Evolutionary conservation across 2,329 filamentous ascomycete genomes (phyloP).

Genomic region (Cordyceps cicadae): DNA sequence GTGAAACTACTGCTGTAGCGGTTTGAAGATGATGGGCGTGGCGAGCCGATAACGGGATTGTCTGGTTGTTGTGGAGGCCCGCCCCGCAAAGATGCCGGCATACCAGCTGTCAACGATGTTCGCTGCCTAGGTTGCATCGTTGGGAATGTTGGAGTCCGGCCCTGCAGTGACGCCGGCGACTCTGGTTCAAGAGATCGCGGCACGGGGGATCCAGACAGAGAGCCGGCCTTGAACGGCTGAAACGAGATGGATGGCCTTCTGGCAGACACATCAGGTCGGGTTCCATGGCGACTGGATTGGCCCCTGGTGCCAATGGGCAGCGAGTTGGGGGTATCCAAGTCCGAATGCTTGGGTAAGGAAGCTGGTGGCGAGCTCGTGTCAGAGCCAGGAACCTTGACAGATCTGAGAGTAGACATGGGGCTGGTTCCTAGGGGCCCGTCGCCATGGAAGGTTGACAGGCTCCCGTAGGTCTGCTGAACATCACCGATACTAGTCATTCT

Average conservation of each 20-base stretch:
- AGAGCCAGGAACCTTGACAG: constrained; percentile 54
- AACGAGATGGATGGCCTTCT: constrained; percentile 81
- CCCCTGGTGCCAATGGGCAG: constrained; percentile 39
- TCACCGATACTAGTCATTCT: constrained; percentile 43
- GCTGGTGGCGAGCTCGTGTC: constrained; percentile 52
- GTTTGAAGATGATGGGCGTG: constrained; percentile 67
- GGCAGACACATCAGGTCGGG: constrained; percentile 42
- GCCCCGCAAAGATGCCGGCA: constrained; percentile 63
- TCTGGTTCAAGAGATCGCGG: constrained; percentile 41
- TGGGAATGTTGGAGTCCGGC: constrained; percentile 39
- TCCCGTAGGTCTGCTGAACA: constrained; percentile 75
- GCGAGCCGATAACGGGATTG: constrained; percentile 64
- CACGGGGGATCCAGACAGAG: constrained; percentile 80
- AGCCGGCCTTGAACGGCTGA: constrained; percentile 92
- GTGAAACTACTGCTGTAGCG: constrained; percentile 93
- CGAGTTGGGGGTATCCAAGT: constrained; percentile 41
- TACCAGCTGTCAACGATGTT: constrained; percentile 65
- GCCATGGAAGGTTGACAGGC: constrained; percentile 83
- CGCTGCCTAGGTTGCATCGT: constrained; percentile 54
- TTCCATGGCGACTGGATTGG: constrained; percentile 24
- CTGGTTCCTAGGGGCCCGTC: constrained; percentile 70
- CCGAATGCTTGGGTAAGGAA: constrained; percentile 40
- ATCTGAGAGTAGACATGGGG: constrained; percentile 73
- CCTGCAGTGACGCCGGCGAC: constrained; percentile 45
- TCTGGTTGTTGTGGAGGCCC: constrained; percentile 54